Percentiles rank a stretch among this genome's conserved stretches.
phyloP scores from a whole-genome alignment of 495 filamentous ascomycete genomes.

The Neurospora sp. region DNA sequence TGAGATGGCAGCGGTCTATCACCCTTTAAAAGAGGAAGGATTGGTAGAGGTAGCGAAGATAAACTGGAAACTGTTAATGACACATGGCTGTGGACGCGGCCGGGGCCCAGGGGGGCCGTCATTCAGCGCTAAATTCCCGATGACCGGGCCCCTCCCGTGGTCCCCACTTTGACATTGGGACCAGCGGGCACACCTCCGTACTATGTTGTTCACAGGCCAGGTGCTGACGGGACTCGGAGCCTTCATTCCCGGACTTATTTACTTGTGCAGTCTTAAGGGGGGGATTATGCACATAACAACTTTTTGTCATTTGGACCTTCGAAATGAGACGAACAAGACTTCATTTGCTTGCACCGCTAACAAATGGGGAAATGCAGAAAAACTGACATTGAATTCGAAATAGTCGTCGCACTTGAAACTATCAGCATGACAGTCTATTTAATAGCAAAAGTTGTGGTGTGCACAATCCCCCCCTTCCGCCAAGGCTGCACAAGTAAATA shows the following conservation, averaged over 20 bases:
- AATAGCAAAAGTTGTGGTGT: too few species aligned
- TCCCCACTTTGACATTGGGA: neutral
- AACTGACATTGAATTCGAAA: too few species aligned
- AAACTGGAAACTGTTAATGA: neutral
- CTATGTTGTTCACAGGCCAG: neutral
- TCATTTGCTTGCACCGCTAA: too few species aligned
- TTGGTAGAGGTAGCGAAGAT: neutral
- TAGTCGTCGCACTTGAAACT: too few species aligned
- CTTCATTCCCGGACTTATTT: neutral
- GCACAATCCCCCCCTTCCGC: too few species aligned
- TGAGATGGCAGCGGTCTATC: neutral
- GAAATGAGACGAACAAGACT: too few species aligned
- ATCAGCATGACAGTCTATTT: too few species aligned
- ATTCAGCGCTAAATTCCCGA: neutral
- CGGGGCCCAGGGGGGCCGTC: neutral
- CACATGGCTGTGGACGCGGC: neutral
- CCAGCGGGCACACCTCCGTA: neutral
- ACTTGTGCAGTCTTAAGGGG: too few species aligned
- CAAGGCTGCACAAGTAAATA: too few species aligned
- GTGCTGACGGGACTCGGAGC: neutral
- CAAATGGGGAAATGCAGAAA: too few species aligned
- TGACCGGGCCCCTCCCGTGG: neutral
- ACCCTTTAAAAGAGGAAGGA: neutral
- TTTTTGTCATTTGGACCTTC: too few species aligned
- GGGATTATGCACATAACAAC: too few species aligned